Evolutionary conservation across 441 rosid genomes (phyloP).

Genomic region (Erodium trifolium): DNA sequence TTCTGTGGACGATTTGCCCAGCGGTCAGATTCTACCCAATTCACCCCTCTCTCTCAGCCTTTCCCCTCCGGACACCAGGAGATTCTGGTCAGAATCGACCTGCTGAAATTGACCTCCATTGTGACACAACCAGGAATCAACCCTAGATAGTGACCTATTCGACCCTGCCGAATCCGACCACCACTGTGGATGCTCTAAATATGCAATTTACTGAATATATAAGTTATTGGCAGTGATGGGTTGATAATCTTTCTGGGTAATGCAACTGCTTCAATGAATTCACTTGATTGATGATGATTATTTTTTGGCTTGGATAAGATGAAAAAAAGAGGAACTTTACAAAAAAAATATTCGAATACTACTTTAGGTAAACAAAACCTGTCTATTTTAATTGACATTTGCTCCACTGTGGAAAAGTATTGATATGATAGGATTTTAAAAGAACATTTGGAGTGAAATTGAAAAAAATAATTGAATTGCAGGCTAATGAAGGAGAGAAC

Average conservation of each 20-base stretch:
- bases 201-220: not conserved
- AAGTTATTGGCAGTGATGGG: not conserved
- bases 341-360: not conserved
- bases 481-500: slow-evolving; percentile 10
- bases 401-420: not conserved
- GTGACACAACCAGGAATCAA: no score
- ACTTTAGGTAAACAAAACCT: not conserved
- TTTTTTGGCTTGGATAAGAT: not conserved
- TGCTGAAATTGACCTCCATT: no score
- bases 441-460: not conserved
- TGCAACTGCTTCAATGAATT: not conserved
- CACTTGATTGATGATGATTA: not conserved
- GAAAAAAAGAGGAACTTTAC: not conserved
- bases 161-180: no score
- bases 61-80: no score
- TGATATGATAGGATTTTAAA: not conserved
- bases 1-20: no score
- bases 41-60: no score
- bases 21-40: no score
- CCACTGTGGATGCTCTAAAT: not conserved
- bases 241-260: slow-evolving; percentile 1
- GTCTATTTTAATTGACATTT: not conserved
- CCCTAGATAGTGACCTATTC: no score
- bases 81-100: no score
- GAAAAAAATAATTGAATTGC: not conserved